phyloP scores from a whole-genome alignment of 169 alveolate species.

The Plasmodium relictum region DNA sequence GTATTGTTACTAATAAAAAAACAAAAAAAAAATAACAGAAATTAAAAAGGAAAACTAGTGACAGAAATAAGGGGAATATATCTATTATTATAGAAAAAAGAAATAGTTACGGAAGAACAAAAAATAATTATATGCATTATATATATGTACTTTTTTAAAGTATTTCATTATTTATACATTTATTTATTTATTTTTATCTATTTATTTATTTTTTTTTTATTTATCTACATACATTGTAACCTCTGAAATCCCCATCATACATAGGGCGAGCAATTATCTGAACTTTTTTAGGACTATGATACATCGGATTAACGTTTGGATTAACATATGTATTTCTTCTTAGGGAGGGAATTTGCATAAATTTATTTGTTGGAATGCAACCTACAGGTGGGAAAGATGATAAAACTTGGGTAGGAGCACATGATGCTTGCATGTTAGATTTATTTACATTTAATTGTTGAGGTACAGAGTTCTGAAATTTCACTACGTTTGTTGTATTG shows the following conservation, averaged over 20 bases:
- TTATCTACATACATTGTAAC: constrained; percentile 9
- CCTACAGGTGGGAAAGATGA: constrained; percentile 48
- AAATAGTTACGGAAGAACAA: no score
- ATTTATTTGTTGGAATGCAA: constrained; percentile 29
- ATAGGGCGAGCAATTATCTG: constrained; percentile 59
- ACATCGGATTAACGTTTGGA: constrained; percentile 15
- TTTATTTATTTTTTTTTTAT: neutral
- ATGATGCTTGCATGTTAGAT: constrained; percentile 19
- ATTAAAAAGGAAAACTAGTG: neutral
- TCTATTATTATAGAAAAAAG: neutral
- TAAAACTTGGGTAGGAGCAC: constrained; percentile 20
- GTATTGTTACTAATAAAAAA: neutral
- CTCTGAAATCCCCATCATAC: constrained; percentile 15
- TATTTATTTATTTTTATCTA: no score
- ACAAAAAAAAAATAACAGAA: neutral
- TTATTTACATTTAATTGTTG: constrained; percentile 22
- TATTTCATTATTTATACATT: neutral
- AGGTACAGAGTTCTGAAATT: neutral
- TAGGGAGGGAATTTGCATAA: neutral
- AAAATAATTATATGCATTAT: no score
- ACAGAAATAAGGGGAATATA: neutral
- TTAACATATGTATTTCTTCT: constrained; percentile 28
- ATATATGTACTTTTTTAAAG: no score
- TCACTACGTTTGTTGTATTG: neutral
- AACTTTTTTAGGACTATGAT: constrained; percentile 33